Evolutionary conservation across 495 filamentous ascomycete genomes (phyloP), one percentile per base, ranked within the genome.

Genomic region (Articulospora tetracladia): DNA sequence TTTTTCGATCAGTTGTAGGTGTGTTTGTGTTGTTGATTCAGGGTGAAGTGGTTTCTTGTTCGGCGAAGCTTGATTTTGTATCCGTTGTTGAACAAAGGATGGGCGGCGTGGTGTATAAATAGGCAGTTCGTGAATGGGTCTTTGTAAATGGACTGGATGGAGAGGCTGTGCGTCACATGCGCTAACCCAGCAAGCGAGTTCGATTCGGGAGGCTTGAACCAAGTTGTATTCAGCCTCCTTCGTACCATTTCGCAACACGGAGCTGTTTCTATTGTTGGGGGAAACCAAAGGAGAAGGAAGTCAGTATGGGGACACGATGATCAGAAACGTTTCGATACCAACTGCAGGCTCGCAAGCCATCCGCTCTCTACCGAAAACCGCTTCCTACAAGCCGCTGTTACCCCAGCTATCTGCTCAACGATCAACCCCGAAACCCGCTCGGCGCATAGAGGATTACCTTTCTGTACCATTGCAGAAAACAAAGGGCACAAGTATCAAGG

Each of bases 91-190:
- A 32, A 13, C 10, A 44, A n/a, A 11, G 15, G 39, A n/a, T 7
- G 15, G 15, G 41, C 47, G 34, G 17, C 34, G 59, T 11, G 24
- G 53, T 56, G 41, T 24, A 19, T 20, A 41, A 50, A 57, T 25
- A 47, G 58, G 44, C 48, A 44, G 39, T 44, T 44, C 39, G 22
- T 15, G 57, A 19, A 32, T 47, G 32, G 53, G 57, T 41, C 30
- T 41, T 56, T 60, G 22, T 26, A 25, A 19, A 44, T 44, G 39
- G 39, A 19, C 39, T 44, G 39, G 39, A 44, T 17, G 39, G 11
- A 3, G 11, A 3, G 60, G 60, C 46, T 57, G 59, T 58, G 60
- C 60, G 55, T 58, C 55, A 58, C 60, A 57, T 49, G 55, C 39
- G 39, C 39, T 44, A 25, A 34, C 12, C 7, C 28, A 44, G 39